phyloP scores from a whole-genome alignment of 2,329 filamentous ascomycete species.

The Fonsecaea multimorphosa region DNA sequence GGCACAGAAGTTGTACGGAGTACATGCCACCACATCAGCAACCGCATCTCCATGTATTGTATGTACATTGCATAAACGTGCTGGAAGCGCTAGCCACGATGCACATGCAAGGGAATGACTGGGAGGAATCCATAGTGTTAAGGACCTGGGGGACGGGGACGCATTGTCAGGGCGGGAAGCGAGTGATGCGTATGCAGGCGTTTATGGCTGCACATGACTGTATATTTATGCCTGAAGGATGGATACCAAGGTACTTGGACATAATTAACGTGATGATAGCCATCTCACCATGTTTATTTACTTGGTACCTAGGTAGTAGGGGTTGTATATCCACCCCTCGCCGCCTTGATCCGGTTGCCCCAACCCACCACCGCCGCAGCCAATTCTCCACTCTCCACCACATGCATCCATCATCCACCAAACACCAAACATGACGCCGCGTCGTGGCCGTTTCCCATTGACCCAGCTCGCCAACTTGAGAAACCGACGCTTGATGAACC shows the following conservation, averaged over 20 bases:
- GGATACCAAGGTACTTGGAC: too few relatives aligned
- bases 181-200: not conserved
- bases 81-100: not conserved
- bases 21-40: not conserved
- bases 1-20: not conserved
- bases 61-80: not conserved
- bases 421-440: constrained; percentile 14
- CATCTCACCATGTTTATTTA: constrained; percentile 1
- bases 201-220: not conserved
- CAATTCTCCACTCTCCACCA: not conserved
- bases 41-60: not conserved
- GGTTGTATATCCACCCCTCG: too few relatives aligned
- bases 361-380: constrained; percentile 6
- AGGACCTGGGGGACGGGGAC: not conserved
- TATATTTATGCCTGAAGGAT: constrained; percentile 1
- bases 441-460: constrained; percentile 27
- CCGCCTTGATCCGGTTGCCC: constrained; percentile 14
- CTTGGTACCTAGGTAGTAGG: too few relatives aligned
- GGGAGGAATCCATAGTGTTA: not conserved
- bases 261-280: too few relatives aligned
- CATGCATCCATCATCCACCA: constrained; percentile 13
- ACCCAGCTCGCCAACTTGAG: constrained; percentile 8
- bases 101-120: not conserved
- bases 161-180: not conserved
- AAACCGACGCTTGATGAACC: constrained; percentile 13